Base-by-base conservation (phyloP, 345 rosid species). In the Populus pruinosa region DNA sequence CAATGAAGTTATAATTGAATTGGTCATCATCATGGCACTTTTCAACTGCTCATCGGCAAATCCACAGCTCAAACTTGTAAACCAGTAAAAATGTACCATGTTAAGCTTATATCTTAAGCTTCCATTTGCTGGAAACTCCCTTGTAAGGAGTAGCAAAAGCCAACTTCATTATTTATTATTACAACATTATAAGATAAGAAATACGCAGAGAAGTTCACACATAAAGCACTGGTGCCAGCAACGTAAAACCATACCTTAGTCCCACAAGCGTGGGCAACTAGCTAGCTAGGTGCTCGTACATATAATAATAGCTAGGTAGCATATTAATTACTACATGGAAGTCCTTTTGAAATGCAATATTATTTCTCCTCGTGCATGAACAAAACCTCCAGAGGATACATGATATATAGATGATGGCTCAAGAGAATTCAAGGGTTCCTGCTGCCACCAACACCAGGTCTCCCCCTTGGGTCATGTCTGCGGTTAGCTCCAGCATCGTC, bases 401-500 rank as follows among this genome's bases (percentile, higher is more conserved):
- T 21, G 2, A 55, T 20, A 21, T 55, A 21, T 53, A 53, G 61
- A 0, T 59, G 3, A 59, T 4, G 64, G 64, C 25, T 23, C 64
- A 13, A 59, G 64, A 59, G 13, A 23, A 59, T 27, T 59, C 64
- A 59, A 59, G 29, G 64, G 64, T 9, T 59, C 64, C 10, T 59
- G 64, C 1, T 10, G 10, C 63, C 63, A 55, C 12, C 62, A 56
- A 0, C 62, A n/a, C 5, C 62, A 23, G 13, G 0, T 9, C 27
- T 59, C 29, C 29, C 29, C 29, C 80, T 87, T 5, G 97, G 97
- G 38, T 88, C 92, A 62, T 92, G 97, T 78, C 71, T 92, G 25
- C 82, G 78, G 81, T 90, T 92, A 16, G 97, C 75, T 36, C 95
- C 91, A 36, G 89, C 76, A 13, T 88, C 90, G 64, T 86, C 94